Conservation (phyloP, 2,329 filamentous ascomycete genomes). For the Shiraia bambusicola region DNA sequence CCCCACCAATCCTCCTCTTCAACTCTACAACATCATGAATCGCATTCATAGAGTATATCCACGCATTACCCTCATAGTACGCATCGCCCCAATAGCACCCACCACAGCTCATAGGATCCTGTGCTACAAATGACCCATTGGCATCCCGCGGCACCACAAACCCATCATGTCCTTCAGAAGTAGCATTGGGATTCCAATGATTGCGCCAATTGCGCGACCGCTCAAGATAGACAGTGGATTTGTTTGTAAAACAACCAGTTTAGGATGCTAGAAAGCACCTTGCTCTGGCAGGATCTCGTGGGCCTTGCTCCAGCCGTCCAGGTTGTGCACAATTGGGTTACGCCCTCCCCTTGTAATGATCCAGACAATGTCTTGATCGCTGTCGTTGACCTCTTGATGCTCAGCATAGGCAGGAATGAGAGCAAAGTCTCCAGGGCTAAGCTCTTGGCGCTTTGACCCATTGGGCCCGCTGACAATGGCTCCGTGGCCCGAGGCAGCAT, state of each 20-base stretch:
- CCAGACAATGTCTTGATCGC: slow-evolving; percentile 64
- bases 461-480: slow-evolving; percentile 58
- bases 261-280: slow-evolving; percentile 2
- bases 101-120: slow-evolving; percentile 57
- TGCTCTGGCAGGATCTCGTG: slow-evolving; percentile 12
- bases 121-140: slow-evolving; percentile 52
- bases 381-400: slow-evolving; percentile 69
- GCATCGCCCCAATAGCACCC: slow-evolving; percentile 67
- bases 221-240: slow-evolving; percentile 55
- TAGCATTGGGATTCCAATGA: slow-evolving; percentile 65
- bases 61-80: slow-evolving; percentile 63
- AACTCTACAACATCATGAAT: slow-evolving; percentile 64
- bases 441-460: slow-evolving; percentile 58
- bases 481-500: slow-evolving; percentile 63
- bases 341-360: slow-evolving; percentile 65
- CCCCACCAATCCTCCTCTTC: slow-evolving; percentile 58
- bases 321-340: slow-evolving; percentile 62
- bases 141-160: slow-evolving; percentile 65
- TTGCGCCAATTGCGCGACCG: slow-evolving; percentile 70
- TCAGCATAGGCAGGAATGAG: slow-evolving; percentile 70
- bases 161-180: slow-evolving; percentile 61
- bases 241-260: neutral
- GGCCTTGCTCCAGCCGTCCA: slow-evolving; percentile 61
- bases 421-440: slow-evolving; percentile 67
- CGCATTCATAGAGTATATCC: slow-evolving; percentile 69